Evolutionary conservation across 2,329 filamentous ascomycete species (phyloP).

Genomic region (Westerdykella aurantiaca): DNA sequence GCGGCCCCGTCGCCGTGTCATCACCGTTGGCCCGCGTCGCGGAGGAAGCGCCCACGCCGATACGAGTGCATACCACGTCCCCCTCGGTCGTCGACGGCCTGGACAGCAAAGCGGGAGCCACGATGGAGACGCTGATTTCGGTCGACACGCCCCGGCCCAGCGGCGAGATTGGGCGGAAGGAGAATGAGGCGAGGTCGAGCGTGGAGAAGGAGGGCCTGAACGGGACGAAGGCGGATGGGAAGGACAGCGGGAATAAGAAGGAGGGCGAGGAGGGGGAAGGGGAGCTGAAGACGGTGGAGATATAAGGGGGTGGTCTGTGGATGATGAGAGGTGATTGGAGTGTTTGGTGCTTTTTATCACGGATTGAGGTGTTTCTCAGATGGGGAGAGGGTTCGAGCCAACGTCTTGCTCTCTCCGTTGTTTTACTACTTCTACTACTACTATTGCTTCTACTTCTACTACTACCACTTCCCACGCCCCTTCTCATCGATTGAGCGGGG

Average conservation of each 20-base stretch:
- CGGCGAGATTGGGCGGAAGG: conserved; percentile 21
- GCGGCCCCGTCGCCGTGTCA: conserved; percentile 53
- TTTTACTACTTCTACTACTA: conserved; percentile 3
- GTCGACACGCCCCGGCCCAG: conserved; percentile 39
- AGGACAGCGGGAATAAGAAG: conserved; percentile 24
- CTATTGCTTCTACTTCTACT: conserved; percentile 2
- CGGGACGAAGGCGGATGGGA: conserved; percentile 21
- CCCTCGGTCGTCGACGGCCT: conserved; percentile 1
- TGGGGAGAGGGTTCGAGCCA: background rate
- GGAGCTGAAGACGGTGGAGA: conserved; percentile 48
- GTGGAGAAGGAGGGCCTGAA: conserved; percentile 36
- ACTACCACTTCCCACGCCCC: conserved; percentile 2
- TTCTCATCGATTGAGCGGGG: conserved; percentile 13
- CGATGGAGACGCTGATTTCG: conserved; percentile 39
- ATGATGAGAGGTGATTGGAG: background rate
- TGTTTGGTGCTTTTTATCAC: background rate
- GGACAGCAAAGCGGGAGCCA: conserved; percentile 22
- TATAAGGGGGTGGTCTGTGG: conserved; percentile 35
- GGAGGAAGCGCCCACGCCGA: conserved; percentile 53
- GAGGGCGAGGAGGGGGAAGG: conserved; percentile 23
- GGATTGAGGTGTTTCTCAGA: background rate
- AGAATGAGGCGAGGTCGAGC: conserved; percentile 27
- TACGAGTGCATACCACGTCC: conserved; percentile 32
- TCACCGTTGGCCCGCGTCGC: conserved; percentile 69
- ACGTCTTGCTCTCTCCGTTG: background rate